Evolutionary conservation across 148 eudicot species (phyloP).

Genomic region (Chenopodium quinoa): DNA sequence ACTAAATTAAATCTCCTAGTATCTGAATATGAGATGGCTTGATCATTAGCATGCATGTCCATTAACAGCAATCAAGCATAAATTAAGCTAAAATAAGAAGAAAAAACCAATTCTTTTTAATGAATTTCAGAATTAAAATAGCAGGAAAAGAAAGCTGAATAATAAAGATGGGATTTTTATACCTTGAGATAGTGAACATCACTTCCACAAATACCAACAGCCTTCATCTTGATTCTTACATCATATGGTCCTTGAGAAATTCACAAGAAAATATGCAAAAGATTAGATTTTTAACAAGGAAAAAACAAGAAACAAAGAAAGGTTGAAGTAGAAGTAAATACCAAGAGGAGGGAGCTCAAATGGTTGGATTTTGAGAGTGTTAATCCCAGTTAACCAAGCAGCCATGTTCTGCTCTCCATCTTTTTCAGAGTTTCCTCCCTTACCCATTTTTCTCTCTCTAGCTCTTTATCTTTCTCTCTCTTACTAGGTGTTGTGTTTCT

Average conservation of each 20-base stretch:
- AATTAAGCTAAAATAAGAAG: background rate
- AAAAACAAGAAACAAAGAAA: background rate
- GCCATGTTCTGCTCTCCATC: conserved; percentile 81
- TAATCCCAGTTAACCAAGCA: conserved; percentile 82
- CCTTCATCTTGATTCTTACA: conserved; percentile 89
- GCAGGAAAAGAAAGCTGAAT: background rate
- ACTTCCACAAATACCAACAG: conserved; percentile 99
- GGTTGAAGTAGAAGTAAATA: conserved; percentile 16
- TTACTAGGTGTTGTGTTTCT: background rate
- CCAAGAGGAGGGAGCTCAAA: conserved; percentile 89
- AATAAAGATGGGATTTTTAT: background rate
- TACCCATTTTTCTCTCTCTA: conserved; percentile 43
- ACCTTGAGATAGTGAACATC: conserved; percentile 99
- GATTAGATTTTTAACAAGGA: background rate
- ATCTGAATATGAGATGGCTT: too few relatives aligned
- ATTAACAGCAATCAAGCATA: background rate
- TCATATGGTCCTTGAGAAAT: conserved; percentile 63
- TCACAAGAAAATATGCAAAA: background rate
- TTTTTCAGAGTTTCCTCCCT: conserved; percentile 54
- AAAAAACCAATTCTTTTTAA: background rate
- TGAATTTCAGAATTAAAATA: background rate
- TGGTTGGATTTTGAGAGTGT: conserved; percentile 83
- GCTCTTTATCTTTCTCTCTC: background rate
- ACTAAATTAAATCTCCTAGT: too few relatives aligned
- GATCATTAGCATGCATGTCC: too few relatives aligned